Percentiles rank a stretch among this genome's conserved stretches.
These are phyloP conservation scores for Thuidium tamariscinum DNA, from an alignment of 225 moss, liverwort and hornwort genomes.

Conservation along the genomic window DNA sequence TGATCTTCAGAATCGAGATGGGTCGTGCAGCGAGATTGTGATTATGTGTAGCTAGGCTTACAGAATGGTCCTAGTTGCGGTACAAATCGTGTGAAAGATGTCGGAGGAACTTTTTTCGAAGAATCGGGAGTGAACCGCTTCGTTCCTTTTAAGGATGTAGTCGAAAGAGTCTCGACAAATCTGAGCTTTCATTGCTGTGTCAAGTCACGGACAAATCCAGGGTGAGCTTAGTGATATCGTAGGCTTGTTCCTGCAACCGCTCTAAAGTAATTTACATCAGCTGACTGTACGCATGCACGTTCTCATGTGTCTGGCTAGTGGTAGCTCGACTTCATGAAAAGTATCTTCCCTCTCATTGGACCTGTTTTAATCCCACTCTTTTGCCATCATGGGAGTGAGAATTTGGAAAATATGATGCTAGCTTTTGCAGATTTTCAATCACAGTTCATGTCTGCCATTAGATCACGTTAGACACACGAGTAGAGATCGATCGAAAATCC, in stretches of 20 bases:
- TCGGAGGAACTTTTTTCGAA: neutral
- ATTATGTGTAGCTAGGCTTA: neutral
- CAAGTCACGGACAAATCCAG: neutral
- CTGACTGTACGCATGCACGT: neutral
- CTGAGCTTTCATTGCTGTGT: neutral
- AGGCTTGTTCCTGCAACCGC: neutral
- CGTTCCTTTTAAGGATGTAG: neutral
- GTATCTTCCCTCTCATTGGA: neutral
- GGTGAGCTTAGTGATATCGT: neutral
- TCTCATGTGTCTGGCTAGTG: neutral
- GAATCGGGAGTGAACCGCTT: neutral
- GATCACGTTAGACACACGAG: neutral
- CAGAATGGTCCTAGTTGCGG: neutral
- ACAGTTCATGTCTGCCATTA: neutral
- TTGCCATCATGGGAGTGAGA: neutral
- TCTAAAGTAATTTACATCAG: neutral
- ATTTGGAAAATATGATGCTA: neutral
- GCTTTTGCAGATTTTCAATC: neutral
- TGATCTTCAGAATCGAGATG: neutral
- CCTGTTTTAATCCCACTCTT: neutral
- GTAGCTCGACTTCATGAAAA: neutral
- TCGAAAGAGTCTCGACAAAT: neutral
- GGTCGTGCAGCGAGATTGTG: neutral
- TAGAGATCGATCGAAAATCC: neutral
- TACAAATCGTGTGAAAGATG: neutral